Evolutionary conservation across 352 stramenopile genomes (phyloP), one percentile per base, ranked within the genome.

Genomic region (Ophiocytium majus): DNA sequence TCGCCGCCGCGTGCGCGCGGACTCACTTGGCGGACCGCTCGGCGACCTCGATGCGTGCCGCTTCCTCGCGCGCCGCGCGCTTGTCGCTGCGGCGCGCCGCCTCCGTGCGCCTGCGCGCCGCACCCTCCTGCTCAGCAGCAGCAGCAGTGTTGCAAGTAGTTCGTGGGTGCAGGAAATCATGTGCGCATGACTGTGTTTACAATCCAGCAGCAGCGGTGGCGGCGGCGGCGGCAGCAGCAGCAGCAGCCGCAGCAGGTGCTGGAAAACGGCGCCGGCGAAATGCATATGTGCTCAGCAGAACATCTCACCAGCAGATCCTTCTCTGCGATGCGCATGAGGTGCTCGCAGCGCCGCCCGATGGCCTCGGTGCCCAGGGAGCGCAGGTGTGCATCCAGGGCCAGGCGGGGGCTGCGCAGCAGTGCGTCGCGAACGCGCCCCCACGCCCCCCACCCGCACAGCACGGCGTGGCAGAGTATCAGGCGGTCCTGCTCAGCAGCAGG

Each of bases 221-320:
- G 23, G 28, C 28, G 57, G 23, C 19, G 23, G 57, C 28, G 28
- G n/a, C n/a, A n/a, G n/a, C n/a, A n/a, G n/a, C n/a, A n/a, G n/a
- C n/a, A n/a, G n/a, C n/a, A n/a, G n/a, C 28, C 23, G 57, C 23
- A 23, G 28, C 57, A 23, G 23, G 19, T 71, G 23, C 28, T 71
- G 23, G 19, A 71, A 71, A 71, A 71, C 19, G 23, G 28, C 23
- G 57, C 28, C 57, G 23, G 57, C 57, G 23, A 23, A 23, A 71
- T 71, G 19, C 57, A 71, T 23, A 23, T 23, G 23, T 71, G 57
- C 57, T 23, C 57, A 71, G 28, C 23, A 23, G 28, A 71, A 71
- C 57, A 66, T 28, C 36, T 81, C 36, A 81, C 75, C 75, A 57
- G 75, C 75, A 81, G 36, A 1, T 81, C 75, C 50, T 81, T 81